Evolutionary conservation across 345 rosid species (phyloP), one percentile per base, ranked within the genome.

Genomic region (Syzygium oleosum): DNA sequence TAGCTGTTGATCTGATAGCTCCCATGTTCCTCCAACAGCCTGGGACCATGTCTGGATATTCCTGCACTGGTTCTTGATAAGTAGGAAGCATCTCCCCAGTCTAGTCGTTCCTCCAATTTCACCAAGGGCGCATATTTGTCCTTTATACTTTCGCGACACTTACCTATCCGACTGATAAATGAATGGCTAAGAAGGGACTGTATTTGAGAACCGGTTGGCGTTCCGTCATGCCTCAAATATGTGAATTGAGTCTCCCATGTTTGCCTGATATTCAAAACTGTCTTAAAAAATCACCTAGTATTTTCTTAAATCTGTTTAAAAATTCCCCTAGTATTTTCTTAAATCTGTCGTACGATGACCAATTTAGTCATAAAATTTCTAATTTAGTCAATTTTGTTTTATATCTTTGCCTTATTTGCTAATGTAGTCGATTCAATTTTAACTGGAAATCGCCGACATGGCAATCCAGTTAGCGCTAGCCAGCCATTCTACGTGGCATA

Each of bases 391-490:
- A 61, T 61, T 61, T n/a, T 61, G 6, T n/a, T 13, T 3, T 7
- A 15, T 6, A 61, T 16, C 29, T 61, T 61, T 13, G 34, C 34
- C 4, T 1, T 4, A 22, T 58, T 58, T 9, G 63, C n/a, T 6
- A 58, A 51, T 11, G 52, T 51, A 51, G 52, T 51, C 12, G 1
- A 6, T 5, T 2, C 21, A 52, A 52, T n/a, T 61, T 61, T 61
- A 4, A 25, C 13, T 0, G 0, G 34, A 61, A 61, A 61, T 61
- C 0, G 19, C 34, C 6, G 7, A 27, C 31, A 5, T 27, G 6
- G 3, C n/a, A 3, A 1, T 59, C 6, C n/a, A 25, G 15, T 59
- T 52, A 52, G 53, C 14, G 6, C 46, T 5, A 43, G 6, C 11
- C 16, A 2, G 5, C 5, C 53, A 13, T 52, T 0, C 0, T 5